Evolutionary conservation across 805 yeast species (phyloP).

Genomic region (Saccharomycopsis sp.): DNA sequence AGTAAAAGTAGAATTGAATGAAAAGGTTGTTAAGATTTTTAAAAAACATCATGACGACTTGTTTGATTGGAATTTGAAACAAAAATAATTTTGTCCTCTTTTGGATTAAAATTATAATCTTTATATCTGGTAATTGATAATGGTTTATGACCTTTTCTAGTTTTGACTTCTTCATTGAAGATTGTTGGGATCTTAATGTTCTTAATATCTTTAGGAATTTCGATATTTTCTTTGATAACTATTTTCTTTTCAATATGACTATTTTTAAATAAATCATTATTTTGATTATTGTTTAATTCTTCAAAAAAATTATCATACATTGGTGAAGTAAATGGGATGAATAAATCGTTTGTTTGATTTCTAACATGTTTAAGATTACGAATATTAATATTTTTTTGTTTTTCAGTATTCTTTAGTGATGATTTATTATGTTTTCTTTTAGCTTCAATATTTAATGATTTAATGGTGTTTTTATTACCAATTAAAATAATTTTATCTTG

Average conservation of each 20-base stretch:
- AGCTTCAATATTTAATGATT: slow-evolving; percentile 1
- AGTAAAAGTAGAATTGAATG: not conserved
- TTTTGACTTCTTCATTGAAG: slow-evolving; percentile 1
- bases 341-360: not conserved
- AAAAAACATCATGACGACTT: slow-evolving; percentile 9
- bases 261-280: not conserved
- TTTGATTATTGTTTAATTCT: slow-evolving; percentile 1
- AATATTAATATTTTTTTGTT: not conserved
- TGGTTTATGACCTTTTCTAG: not conserved
- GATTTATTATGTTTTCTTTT: not conserved
- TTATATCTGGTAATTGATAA: slow-evolving; percentile 7
- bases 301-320: slow-evolving; percentile 10
- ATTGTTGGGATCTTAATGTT: not conserved
- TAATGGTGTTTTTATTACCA: slow-evolving; percentile 10
- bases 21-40: not conserved
- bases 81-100: slow-evolving; percentile 15
- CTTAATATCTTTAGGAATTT: not conserved
- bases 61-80: slow-evolving; percentile 15
- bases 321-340: slow-evolving; percentile 3
- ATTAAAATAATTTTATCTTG: slow-evolving; percentile 10
- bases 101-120: not conserved
- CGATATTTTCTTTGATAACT: not conserved
- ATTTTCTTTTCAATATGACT: not conserved
- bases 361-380: not conserved
- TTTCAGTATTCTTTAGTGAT: not conserved